phyloP scores from a whole-genome alignment of 2,329 filamentous ascomycete genomes.

The Ophiocordyceps unilateralis region DNA sequence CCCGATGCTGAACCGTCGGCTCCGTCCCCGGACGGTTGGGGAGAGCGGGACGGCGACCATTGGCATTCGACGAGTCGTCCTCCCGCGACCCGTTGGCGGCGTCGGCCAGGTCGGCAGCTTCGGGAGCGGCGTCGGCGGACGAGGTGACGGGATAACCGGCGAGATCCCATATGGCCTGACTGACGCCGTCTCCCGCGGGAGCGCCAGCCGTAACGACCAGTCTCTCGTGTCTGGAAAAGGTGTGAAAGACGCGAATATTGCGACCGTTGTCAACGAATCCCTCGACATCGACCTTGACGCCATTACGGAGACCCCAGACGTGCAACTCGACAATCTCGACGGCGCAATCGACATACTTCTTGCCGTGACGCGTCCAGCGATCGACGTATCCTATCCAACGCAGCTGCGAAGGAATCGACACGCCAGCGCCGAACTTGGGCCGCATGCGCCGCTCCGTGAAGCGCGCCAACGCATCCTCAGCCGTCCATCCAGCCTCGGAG shows the following conservation, averaged over 20 bases:
- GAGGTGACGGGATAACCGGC: constrained; percentile 18
- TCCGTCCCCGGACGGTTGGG: not conserved
- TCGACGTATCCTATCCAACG: constrained; percentile 82
- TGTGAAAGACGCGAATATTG: constrained; percentile 68
- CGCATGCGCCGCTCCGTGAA: constrained; percentile 78
- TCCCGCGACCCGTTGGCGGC: constrained; percentile 9
- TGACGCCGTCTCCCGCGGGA: constrained; percentile 29
- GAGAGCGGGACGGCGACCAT: not conserved
- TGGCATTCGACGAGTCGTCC: too few species aligned
- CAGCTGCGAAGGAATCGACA: constrained; percentile 85
- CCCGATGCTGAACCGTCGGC: constrained; percentile 2
- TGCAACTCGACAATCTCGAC: constrained; percentile 82
- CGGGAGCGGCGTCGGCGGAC: constrained; percentile 17
- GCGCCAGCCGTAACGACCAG: constrained; percentile 44
- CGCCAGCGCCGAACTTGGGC: constrained; percentile 70
- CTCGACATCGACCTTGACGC: constrained; percentile 74
- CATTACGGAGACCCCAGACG: constrained; percentile 72
- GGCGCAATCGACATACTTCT: constrained; percentile 65
- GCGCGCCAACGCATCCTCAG: constrained; percentile 32
- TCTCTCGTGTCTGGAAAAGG: constrained; percentile 58
- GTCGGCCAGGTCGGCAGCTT: constrained; percentile 16
- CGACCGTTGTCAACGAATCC: constrained; percentile 82
- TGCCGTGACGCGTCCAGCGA: constrained; percentile 58
- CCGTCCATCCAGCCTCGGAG: constrained; percentile 53
- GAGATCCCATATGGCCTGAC: constrained; percentile 37